phyloP scores from a whole-genome alignment of 2,329 filamentous ascomycete species.

The Penicillium crustosum region DNA sequence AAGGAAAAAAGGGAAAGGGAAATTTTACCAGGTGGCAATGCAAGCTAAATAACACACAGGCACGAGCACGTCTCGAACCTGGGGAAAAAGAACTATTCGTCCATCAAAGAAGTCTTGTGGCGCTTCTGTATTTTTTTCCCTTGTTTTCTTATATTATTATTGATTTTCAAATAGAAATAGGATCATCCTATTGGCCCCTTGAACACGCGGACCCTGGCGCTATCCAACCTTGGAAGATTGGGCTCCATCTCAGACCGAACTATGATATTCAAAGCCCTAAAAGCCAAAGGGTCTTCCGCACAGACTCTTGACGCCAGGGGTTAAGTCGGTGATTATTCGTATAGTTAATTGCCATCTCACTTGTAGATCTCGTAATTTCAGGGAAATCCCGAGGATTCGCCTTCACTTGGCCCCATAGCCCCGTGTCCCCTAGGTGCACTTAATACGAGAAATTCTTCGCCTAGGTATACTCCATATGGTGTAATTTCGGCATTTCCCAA shows the following conservation, averaged over 20 bases:
- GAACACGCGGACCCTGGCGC: conserved; percentile 16
- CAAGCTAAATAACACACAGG: conserved; percentile 18
- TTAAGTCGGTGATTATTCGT: background rate
- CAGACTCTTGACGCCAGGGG: conserved; percentile 7
- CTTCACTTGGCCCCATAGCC: background rate
- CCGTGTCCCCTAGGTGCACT: background rate
- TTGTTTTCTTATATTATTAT: conserved; percentile 11
- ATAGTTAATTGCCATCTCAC: background rate
- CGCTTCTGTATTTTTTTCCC: background rate
- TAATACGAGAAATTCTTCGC: conserved; percentile 6
- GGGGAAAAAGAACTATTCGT: conserved; percentile 9
- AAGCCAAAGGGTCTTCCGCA: conserved; percentile 11
- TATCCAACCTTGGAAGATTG: conserved; percentile 16
- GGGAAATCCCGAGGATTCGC: background rate
- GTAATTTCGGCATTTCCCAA: conserved; percentile 1
- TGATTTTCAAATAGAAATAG: conserved; percentile 4
- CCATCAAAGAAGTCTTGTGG: conserved; percentile 5
- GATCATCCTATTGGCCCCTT: conserved; percentile 14
- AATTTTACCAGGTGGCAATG: conserved; percentile 23
- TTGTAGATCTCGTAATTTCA: background rate
- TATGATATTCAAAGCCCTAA: conserved; percentile 16
- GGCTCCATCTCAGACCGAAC: conserved; percentile 20
- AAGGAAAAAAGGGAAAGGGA: conserved; percentile 11
- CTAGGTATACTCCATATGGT: background rate
- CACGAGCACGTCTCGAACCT: conserved; percentile 2